Percentiles rank a stretch among this genome's conserved stretches.
phyloP scores from a whole-genome alignment of 257 asterid species.

The Cruciata laevipes region DNA sequence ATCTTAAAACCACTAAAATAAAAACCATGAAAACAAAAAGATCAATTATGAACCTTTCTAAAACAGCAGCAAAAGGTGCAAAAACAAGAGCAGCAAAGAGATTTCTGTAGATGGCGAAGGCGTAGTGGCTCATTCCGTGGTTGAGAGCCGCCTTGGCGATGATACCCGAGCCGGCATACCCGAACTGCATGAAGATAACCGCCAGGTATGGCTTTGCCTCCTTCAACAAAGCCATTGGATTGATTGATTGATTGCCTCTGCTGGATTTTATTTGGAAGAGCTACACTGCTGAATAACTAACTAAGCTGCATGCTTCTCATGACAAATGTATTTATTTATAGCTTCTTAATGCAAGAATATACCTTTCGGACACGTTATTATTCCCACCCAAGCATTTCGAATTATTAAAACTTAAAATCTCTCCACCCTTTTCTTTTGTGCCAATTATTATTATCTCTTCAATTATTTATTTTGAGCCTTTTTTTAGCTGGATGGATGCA shows the following conservation, averaged over 20 bases:
- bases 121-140: slow-evolving; percentile 50
- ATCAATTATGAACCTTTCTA: slow-evolving; percentile 39
- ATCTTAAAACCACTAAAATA: no score
- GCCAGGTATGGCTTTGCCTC: slow-evolving; percentile 42
- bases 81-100: slow-evolving; percentile 40
- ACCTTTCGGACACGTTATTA: slow-evolving; percentile 4
- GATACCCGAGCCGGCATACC: slow-evolving; percentile 39
- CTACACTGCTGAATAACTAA: not conserved
- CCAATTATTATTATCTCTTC: not conserved
- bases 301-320: slow-evolving; percentile 5
- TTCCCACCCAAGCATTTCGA: not conserved
- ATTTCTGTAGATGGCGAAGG: slow-evolving; percentile 49
- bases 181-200: slow-evolving; percentile 39
- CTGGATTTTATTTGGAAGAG: not conserved
- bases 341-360: slow-evolving; percentile 3
- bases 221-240: slow-evolving; percentile 13
- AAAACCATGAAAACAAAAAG: not conserved
- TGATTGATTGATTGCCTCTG: no score
- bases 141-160: slow-evolving; percentile 54
- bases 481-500: not conserved
- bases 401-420: not conserved
- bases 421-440: not conserved
- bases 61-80: slow-evolving; percentile 42
- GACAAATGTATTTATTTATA: slow-evolving; percentile 8
- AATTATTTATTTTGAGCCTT: not conserved